Evolutionary conservation across 371 early-diverging fungal genomes (phyloP), one percentile per base, ranked within the genome.

Genomic region (Gilbertella persicaria): DNA sequence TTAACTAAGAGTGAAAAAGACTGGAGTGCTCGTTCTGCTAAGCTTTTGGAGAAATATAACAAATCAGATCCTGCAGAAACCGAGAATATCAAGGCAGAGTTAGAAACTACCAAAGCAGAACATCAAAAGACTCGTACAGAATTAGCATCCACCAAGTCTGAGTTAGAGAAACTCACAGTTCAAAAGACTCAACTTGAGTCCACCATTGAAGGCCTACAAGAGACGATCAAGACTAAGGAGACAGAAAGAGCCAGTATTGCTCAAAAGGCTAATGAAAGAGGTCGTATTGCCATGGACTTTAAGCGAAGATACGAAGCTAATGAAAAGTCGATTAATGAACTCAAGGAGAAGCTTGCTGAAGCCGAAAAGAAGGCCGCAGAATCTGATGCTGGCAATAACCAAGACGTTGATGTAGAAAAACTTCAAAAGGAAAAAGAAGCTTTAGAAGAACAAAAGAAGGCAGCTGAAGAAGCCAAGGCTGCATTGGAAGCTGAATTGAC

Each of bases 251-350:
- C 39, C 10, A 20, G 6, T 4, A 17, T 53, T 37, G 30, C 37
- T 3, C 10, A 12, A 3, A 60, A 53, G 16, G 42, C 44, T 2
- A 53, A 47, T 23, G 58, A 63, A 16, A 52, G 57, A 58, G 53
- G 53, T 10, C 63, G 63, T 26, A 14, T 58, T 5, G 58, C 58
- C 1, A 28, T 57, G 30, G 63, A 63, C 23, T 33, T 53, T 13
- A 63, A 39, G 24, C 43, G 36, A 35, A 48, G 43, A 21, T 23
- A 19, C 5, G 29, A 60, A 53, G 33, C 33, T 12, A 33, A 13
- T 10, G 33, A 33, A 33, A 33, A 33, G 33, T 24, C 48, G 19
- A 28, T 47, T 4, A 8, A 26, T 16, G 48, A 50, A 23, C 28
- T 28, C 3, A 43, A 26, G 0, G 20, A 37, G 10, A 50, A 50